phyloP scores from a whole-genome alignment of 768 basidiomycete genomes.

The Podaxis carcinomalis region DNA sequence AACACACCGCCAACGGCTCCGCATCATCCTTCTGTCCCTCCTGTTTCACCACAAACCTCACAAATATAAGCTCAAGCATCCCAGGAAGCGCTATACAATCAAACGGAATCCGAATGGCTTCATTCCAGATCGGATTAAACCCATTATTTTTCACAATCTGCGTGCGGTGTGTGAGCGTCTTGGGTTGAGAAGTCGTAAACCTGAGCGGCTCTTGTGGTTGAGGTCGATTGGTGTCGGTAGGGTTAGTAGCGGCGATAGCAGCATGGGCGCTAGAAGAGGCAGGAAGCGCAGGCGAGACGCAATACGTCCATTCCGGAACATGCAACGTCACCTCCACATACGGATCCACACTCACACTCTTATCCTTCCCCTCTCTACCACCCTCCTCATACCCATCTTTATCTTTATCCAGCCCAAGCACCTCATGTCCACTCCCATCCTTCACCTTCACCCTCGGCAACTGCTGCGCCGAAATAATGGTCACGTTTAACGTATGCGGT shows the following conservation, averaged over 20 bases:
- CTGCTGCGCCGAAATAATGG: slow-evolving; percentile 36
- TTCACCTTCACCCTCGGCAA: slow-evolving; percentile 74
- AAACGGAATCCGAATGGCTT: slow-evolving; percentile 66
- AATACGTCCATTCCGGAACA: slow-evolving; percentile 67
- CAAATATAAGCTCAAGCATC: slow-evolving; percentile 84
- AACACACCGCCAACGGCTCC: slow-evolving; percentile 74
- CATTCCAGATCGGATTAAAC: slow-evolving; percentile 91
- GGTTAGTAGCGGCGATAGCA: neutral
- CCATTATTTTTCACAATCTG: slow-evolving; percentile 81
- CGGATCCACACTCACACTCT: slow-evolving; percentile 45
- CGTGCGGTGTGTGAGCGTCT: slow-evolving; percentile 55
- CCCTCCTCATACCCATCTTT: neutral
- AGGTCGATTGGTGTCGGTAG: neutral
- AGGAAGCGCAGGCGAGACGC: slow-evolving; percentile 4
- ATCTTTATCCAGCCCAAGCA: slow-evolving; percentile 2
- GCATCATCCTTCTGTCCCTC: slow-evolving; percentile 52
- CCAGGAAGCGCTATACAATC: slow-evolving; percentile 55
- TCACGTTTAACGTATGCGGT: slow-evolving; percentile 61
- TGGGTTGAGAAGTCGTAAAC: slow-evolving; percentile 18
- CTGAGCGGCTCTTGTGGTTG: slow-evolving; percentile 5
- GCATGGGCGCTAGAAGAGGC: slow-evolving; percentile 3
- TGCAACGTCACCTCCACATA: slow-evolving; percentile 68
- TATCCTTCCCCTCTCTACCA: neutral
- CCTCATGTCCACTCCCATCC: slow-evolving; percentile 17
- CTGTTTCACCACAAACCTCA: slow-evolving; percentile 74